A percentile compares a stretch with the other conserved stretches of the same genome.
These are phyloP conservation scores for Phyllosticta citribraziliensis DNA, from an alignment of 2,329 filamentous ascomycete genomes.

Conservation along the genomic window DNA sequence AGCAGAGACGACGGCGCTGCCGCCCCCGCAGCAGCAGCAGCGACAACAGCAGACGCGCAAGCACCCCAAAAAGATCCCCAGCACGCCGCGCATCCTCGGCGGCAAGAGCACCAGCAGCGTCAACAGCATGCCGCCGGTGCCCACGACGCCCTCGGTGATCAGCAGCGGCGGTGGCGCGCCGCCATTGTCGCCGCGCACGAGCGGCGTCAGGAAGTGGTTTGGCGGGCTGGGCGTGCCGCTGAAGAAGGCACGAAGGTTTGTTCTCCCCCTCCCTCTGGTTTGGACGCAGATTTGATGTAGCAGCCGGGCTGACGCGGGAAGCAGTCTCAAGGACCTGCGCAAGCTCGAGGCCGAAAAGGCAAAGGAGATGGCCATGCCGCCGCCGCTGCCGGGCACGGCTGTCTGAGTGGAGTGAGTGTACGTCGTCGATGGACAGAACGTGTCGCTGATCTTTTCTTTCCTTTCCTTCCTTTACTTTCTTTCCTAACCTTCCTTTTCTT, in stretches of 20 bases:
- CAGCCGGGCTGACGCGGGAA: not conserved
- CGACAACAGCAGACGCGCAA: not conserved
- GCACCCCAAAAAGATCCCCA: not conserved
- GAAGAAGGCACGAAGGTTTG: constrained; percentile 7
- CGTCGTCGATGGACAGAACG: not conserved
- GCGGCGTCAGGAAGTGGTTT: constrained; percentile 7
- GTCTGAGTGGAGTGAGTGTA: not conserved
- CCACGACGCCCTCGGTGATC: too few relatives aligned
- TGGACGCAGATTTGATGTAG: too few relatives aligned
- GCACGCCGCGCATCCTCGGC: not conserved
- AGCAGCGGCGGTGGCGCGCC: not conserved
- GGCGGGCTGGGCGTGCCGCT: not conserved
- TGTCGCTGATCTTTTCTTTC: not conserved
- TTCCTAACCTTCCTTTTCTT: not conserved
- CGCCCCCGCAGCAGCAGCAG: not conserved
- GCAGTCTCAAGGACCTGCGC: constrained; percentile 6
- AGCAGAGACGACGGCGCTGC: not conserved
- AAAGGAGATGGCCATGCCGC: constrained; percentile 9
- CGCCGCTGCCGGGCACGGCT: constrained; percentile 9
- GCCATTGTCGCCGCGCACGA: not conserved
- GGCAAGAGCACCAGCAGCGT: not conserved
- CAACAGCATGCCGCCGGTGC: not conserved
- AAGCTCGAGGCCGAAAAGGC: constrained; percentile 9
- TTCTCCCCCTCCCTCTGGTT: too few relatives aligned
- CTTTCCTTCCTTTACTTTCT: not conserved